Evolutionary conservation across 345 rosid species (phyloP).

Genomic region (Salix dunnii): DNA sequence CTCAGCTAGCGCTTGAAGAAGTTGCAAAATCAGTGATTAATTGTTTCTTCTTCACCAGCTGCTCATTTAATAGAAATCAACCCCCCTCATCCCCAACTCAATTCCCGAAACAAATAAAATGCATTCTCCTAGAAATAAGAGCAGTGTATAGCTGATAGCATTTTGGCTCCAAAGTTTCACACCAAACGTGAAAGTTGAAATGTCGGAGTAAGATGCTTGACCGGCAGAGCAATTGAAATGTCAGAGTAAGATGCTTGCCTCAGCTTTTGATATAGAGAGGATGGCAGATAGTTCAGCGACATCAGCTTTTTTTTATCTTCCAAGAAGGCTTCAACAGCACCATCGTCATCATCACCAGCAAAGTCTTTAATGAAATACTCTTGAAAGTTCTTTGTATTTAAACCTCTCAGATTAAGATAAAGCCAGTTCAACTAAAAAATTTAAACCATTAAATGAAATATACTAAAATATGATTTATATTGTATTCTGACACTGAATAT

Average conservation of each 20-base stretch:
- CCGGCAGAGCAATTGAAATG: slow-evolving; percentile 14
- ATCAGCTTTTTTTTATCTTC: neutral
- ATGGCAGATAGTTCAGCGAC: slow-evolving; percentile 6
- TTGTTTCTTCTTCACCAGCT: neutral
- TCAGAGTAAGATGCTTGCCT: slow-evolving; percentile 22
- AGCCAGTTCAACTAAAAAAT: too few relatives aligned
- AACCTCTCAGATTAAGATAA: too few relatives aligned
- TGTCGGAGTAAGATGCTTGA: slow-evolving; percentile 17
- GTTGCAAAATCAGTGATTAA: neutral
- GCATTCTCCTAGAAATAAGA: neutral
- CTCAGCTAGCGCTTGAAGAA: neutral
- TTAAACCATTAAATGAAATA: too few relatives aligned
- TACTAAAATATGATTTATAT: too few relatives aligned
- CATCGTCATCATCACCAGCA: neutral
- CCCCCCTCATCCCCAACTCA: neutral
- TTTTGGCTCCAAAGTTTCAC: neutral
- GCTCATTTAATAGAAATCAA: neutral
- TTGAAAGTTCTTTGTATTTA: too few relatives aligned
- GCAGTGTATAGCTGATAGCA: neutral
- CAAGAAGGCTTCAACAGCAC: neutral
- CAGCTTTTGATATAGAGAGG: slow-evolving; percentile 10
- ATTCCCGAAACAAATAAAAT: neutral
- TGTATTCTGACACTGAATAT: neutral
- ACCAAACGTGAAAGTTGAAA: neutral
- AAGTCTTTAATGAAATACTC: neutral